A percentile compares a stretch with the other conserved stretches of the same genome.
Conservation (phyloP, 495 filamentous ascomycete species). For the Penicillium steckii region DNA sequence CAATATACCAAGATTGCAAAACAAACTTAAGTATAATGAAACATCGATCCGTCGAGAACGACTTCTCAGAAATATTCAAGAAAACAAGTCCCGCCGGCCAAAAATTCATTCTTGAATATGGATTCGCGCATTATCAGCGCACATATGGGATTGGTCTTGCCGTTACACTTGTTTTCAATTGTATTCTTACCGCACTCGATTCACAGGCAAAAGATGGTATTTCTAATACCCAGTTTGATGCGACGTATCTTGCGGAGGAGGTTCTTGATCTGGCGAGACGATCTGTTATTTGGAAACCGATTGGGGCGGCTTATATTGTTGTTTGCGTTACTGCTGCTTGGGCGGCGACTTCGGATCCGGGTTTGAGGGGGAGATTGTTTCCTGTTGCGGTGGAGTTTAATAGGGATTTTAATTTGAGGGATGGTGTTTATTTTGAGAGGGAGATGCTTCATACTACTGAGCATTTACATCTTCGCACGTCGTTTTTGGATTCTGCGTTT, state of each 20-base stretch:
- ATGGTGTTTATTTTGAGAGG: not conserved
- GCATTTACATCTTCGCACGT: conserved; percentile 13
- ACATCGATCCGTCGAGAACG: conserved; percentile 3
- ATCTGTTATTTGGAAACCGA: conserved; percentile 27
- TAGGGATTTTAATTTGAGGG: conserved; percentile 20
- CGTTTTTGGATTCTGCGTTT: conserved; percentile 1
- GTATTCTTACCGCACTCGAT: conserved; percentile 25
- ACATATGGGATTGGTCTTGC: conserved; percentile 33
- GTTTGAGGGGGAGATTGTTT: conserved; percentile 12
- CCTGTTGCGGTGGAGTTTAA: conserved; percentile 25
- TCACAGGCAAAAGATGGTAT: not conserved
- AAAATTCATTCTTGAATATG: conserved; percentile 1
- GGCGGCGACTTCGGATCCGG: conserved; percentile 22
- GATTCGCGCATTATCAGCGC: conserved; percentile 33
- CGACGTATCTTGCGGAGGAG: conserved; percentile 25
- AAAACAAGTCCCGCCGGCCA: not conserved
- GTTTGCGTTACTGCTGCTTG: conserved; percentile 30
- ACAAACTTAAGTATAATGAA: conserved; percentile 15
- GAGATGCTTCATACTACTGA: conserved; percentile 13
- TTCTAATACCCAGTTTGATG: conserved; percentile 16
- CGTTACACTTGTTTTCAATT: conserved; percentile 35
- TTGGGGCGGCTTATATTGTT: conserved; percentile 33
- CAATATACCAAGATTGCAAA: conserved; percentile 29
- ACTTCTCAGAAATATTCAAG: conserved; percentile 4
- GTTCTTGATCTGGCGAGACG: conserved; percentile 28